Conservation (phyloP, 352 stramenopile genomes). For the Phytophthora constricta region DNA sequence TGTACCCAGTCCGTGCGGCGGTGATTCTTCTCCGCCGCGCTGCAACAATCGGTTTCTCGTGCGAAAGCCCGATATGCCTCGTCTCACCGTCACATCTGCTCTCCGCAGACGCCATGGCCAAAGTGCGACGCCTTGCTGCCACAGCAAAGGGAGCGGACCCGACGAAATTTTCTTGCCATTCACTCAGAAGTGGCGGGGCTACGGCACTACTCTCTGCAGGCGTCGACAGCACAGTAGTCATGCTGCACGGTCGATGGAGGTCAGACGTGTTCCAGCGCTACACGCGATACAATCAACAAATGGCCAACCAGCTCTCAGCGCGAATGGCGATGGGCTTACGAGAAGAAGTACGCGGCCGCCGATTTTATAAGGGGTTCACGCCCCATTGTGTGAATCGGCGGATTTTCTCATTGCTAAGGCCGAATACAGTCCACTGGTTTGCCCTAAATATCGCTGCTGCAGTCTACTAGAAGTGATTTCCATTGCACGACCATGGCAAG, state of each 20-base stretch:
- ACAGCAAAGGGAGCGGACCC: neutral
- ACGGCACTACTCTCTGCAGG: slow-evolving; percentile 1
- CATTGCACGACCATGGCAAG: too few species aligned
- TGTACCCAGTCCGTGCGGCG: neutral
- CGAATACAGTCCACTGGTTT: too few species aligned
- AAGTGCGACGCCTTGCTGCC: neutral
- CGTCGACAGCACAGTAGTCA: slow-evolving; percentile 7
- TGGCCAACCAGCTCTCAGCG: neutral
- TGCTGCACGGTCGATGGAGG: slow-evolving; percentile 5
- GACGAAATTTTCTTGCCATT: slow-evolving; percentile 7
- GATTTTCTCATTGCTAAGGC: too few species aligned
- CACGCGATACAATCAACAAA: slow-evolving; percentile 1
- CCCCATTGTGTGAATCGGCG: too few species aligned
- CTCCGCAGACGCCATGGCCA: slow-evolving; percentile 1
- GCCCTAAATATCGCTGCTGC: too few species aligned
- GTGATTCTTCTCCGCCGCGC: neutral
- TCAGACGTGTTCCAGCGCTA: slow-evolving; percentile 13
- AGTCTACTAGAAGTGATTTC: too few species aligned
- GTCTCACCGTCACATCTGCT: neutral
- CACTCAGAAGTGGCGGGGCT: slow-evolving; percentile 1
- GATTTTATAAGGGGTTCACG: too few species aligned
- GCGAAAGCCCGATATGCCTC: neutral
- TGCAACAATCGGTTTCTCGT: neutral
- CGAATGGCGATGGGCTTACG: neutral
- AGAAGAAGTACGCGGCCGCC: too few species aligned